Evolutionary conservation across 768 basidiomycete genomes (phyloP), one percentile per base, ranked within the genome.

Genomic region (Trametes punicea): DNA sequence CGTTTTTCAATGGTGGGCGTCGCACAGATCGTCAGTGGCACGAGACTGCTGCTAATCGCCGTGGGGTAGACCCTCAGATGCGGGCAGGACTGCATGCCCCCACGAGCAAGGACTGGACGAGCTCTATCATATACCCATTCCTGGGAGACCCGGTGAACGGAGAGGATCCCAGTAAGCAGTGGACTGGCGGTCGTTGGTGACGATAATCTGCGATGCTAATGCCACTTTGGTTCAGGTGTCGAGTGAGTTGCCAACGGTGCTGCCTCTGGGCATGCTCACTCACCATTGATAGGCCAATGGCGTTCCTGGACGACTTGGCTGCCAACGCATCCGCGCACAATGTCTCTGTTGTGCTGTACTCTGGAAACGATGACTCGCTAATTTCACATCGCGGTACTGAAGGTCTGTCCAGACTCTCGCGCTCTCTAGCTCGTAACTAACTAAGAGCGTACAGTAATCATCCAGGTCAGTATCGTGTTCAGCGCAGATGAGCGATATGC

Each of bases 311-410:
- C 0, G 84, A 84, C 26, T 75, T 88, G n/a, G 85, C 86, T 4
- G 77, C 81, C 11, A 88, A 88, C 57, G 79, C 81, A 20, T 77
- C 84, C 0, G 73, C 72, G 1, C 77, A 77, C 5, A 67, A 73
- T 23, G 68, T 89, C 23, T 71, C 73, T 1, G 69, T 87, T n/a
- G 70, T 87, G 9, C 67, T 88, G 15, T 87, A 72, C 65, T 86
- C 85, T 23, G 87, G 81, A 13, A 88, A 88, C 62, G 82, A 87
- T 58, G 87, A 89, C 66, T 72, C 81, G 6, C 79, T 88, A 21
- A 72, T 87, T 45, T 73, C 85, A 1, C 87, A 87, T 62, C 72
- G 76, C 25, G 79, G 84, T 13, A 81, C 83, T 31, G 81, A 88
- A 77, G 70, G 86, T 85, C 65, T 7, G 75, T 55, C n/a, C 13